Conservation (phyloP, 2,329 filamentous ascomycete species). For the Cercospora zeae-maydis region DNA sequence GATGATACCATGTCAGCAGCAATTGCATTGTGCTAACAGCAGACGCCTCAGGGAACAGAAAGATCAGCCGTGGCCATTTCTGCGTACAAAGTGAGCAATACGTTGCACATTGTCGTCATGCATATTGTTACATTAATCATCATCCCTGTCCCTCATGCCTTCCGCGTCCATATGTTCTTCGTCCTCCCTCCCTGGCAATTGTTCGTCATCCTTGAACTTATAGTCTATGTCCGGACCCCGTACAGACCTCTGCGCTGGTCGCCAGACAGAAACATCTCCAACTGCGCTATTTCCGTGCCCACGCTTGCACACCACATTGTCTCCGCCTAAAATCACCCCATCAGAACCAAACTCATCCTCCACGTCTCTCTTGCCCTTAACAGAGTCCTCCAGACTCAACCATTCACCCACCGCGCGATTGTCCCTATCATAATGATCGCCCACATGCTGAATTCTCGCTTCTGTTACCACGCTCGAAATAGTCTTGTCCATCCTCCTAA, state of each 20-base stretch:
- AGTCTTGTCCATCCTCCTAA: background rate
- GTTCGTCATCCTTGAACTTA: background rate
- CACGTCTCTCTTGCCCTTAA: slow-evolving; percentile 31
- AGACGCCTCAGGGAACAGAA: too few species aligned
- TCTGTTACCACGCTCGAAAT: slow-evolving; percentile 13
- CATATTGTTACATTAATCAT: background rate
- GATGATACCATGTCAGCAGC: background rate
- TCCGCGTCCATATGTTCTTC: background rate
- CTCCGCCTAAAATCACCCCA: background rate
- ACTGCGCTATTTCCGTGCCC: background rate
- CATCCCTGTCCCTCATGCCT: background rate
- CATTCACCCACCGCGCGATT: slow-evolving; percentile 55
- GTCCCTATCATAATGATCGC: slow-evolving; percentile 62
- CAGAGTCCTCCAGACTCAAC: slow-evolving; percentile 44
- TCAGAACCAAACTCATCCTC: background rate
- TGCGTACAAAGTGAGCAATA: too few species aligned
- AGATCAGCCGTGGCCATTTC: too few species aligned
- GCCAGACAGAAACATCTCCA: too few species aligned
- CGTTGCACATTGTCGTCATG: too few species aligned
- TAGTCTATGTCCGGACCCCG: too few species aligned
- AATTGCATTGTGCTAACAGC: too few species aligned
- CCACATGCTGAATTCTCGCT: slow-evolving; percentile 67
- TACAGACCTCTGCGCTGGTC: too few species aligned
- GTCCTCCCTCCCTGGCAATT: background rate
- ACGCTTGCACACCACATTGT: background rate